Base-by-base conservation (phyloP, 805 yeast genomes). In the Sungouiella thailandica region DNA sequence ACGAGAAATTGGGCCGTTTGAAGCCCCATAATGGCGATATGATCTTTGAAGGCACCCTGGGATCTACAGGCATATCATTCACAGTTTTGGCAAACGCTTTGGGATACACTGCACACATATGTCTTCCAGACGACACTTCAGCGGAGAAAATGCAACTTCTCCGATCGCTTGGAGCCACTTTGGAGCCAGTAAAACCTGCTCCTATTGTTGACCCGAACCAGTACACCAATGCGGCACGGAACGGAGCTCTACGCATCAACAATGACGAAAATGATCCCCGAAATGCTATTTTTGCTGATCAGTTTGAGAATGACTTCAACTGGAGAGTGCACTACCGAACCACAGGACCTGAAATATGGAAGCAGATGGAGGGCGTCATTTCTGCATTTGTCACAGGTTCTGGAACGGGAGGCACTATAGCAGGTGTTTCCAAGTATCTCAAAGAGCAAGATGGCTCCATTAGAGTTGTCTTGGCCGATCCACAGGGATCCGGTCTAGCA, bases 31-130 rank as follows among this genome's bases (percentile, higher is more conserved):
- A 57, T 25, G 87, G 84, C 1, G 93, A 86, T 49, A 67, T 78
- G 10, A 82, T 90, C 1, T 88, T 80, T 56, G 98, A 90, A 62
- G 98, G 98, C 6, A 93, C 98, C 0, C 81, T 93, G 8, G 98
- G 98, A 0, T 88, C 97, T 0, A 90, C 98, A 0, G 98, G 98
- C 3, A 93, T 93, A 9, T 85, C 96, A 1, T 73, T 90, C 47
- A 96, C 97, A 0, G 76, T 88, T 58, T 69, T 93, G n/a, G 85
- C 95, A 42, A 78, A 87, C 46, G 83, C 96, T 0, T 56, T 84
- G 33, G 98, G 98, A 0, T 89, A 89, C 55, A 76, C 74, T 14
- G 84, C 96, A 0, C 96, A 88, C 50, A 93, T 90, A n/a, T 89
- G 94, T 31, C 65, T 93, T 7, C 97, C 97, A 0, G 93, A 88